Base-by-base conservation (phyloP, 352 stramenopile species). In the Vaucheria bursata region DNA sequence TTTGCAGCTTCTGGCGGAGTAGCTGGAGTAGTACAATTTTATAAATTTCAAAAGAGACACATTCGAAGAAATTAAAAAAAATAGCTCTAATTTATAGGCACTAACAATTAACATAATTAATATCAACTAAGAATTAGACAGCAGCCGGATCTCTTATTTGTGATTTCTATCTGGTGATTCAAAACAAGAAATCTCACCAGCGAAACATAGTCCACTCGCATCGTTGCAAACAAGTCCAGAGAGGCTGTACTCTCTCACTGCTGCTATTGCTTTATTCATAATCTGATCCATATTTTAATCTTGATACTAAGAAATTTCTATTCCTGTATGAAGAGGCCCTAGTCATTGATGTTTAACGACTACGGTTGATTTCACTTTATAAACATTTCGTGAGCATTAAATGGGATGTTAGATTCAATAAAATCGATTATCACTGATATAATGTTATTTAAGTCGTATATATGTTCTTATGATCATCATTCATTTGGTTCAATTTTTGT, bases 141-240 rank as follows among this genome's bases (percentile, higher is more conserved):
- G n/a, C n/a, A n/a, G n/a, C n/a, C n/a, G n/a, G n/a, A n/a, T n/a
- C n/a, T n/a, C n/a, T n/a, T n/a, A n/a, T n/a, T n/a, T n/a, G n/a
- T n/a, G n/a, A n/a, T n/a, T n/a, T n/a, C n/a, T n/a, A n/a, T n/a
- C n/a, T n/a, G n/a, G n/a, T n/a, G n/a, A n/a, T n/a, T n/a, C n/a
- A 50, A 50, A 50, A 50, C 39, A 50, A 12, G 39, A 50, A 12
- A 50, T 50, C 12, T 50, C 39, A 38, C 65, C 65, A 45, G 65
- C 65, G 3, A 72, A 72, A 8, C 65, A 72, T 6, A 72, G 65
- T 38, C 65, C 65, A 40, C 8, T 37, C n/a, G 65, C 33, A 38
- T 72, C 65, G 65, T 72, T 72, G 65, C 65, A 72, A 29, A 72
- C 65, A 1, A 72, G 12, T 4, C 65, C 65, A 72, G 65, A 72